Base-by-base conservation (phyloP, 1,139 yeast genomes). In the Candida tunisiensis region DNA sequence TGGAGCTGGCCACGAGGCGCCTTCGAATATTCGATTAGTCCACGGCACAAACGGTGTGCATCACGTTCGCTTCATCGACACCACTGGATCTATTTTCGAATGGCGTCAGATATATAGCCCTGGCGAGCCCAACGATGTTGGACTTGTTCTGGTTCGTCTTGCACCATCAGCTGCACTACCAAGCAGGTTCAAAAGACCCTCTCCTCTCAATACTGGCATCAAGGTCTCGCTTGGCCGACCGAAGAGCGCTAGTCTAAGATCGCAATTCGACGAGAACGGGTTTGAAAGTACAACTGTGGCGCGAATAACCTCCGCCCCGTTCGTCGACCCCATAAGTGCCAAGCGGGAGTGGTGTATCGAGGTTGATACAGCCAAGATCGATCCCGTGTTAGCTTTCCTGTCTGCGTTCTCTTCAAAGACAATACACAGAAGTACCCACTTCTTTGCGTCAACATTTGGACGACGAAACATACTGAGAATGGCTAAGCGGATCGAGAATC, bases 371-470 rank as follows among this genome's bases (percentile, higher is more conserved):
- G 34, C 37, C 16, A 29, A 32, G 9, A 35, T 45, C 4, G 23
- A 28, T 8, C 44, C 47, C 3, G 39, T 31, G 8, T 20, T 43
- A 16, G 49, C 45, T 1, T 23, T 41, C 6, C 30, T 44, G 10
- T 34, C 34, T 23, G 42, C 41, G 13, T 40, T 38, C 32, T 16
- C 7, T 39, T 8, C 26, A 21, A 20, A 15, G 24, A 16, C 25
- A n/a, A 25, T 24, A 8, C 26, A 33, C 8, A 28, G 22, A 11
- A 13, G 23, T 9, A 14, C 27, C 15, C 25, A 15, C 5, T 14
- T 33, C 5, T 23, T 25, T 3, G 31, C 31, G n/a, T 28, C 39
- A 9, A 12, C 23, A n/a, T n/a, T n/a, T n/a, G n/a, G n/a, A n/a
- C n/a, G n/a, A n/a, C n/a, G n/a, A n/a, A n/a, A n/a, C n/a, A n/a